phyloP scores from a whole-genome alignment of 169 alveolate genomes.

The Plasmodium gonderi region DNA sequence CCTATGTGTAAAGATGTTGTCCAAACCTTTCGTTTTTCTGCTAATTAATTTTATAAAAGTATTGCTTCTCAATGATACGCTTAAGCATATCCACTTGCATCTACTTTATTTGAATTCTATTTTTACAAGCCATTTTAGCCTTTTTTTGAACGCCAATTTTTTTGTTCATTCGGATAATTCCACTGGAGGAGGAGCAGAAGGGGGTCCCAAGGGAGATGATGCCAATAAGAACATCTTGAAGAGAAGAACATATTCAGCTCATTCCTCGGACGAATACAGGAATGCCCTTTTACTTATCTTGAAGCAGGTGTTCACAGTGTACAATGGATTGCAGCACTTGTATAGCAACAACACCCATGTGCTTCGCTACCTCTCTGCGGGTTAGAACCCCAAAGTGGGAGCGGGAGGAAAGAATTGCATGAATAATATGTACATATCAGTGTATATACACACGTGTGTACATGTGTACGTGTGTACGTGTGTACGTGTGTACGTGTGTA shows the following conservation, averaged over 20 bases:
- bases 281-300: conserved; percentile 26
- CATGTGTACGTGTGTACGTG: too few species aligned
- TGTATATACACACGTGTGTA: too few species aligned
- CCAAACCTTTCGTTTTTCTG: conserved; percentile 66
- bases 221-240: not conserved
- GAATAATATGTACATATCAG: too few species aligned
- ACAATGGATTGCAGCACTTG: conserved; percentile 41
- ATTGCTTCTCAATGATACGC: conserved; percentile 53
- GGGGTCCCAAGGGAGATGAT: not conserved
- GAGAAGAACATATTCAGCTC: not conserved
- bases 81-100: conserved; percentile 73
- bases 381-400: too few species aligned
- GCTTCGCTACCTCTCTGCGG: conserved; percentile 2
- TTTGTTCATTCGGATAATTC: not conserved
- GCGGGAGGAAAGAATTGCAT: not conserved
- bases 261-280: conserved; percentile 2
- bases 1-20: conserved; percentile 54
- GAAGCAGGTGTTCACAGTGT: conserved; percentile 32
- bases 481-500: too few species aligned
- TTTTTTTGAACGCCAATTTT: conserved; percentile 56
- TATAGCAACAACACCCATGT: conserved; percentile 44
- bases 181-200: not conserved
- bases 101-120: conserved; percentile 76
- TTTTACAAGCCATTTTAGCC: conserved; percentile 75
- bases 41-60: conserved; percentile 71